These are phyloP conservation scores for Theobroma cacao DNA, from an alignment of 345 rosid species.

Conservation along the genomic window DNA sequence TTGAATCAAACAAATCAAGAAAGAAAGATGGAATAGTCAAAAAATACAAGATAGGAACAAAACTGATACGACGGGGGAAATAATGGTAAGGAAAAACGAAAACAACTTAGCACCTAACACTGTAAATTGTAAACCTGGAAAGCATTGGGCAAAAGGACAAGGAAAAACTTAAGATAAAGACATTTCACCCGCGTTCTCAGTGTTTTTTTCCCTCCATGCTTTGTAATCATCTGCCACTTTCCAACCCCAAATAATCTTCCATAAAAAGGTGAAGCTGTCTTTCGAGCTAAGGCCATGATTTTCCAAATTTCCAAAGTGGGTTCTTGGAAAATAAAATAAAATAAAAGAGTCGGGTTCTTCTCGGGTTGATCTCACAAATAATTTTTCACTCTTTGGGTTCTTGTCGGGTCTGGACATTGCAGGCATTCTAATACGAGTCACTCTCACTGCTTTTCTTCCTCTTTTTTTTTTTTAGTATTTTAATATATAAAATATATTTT, in stretches of 20 bases:
- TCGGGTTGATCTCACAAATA: no score
- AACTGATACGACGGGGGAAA: background rate
- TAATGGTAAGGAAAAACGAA: background rate
- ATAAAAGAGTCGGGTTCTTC: no score
- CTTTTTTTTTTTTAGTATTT: background rate
- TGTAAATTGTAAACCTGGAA: background rate
- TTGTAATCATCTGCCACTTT: background rate
- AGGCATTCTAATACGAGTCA: background rate
- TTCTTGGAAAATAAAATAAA: background rate
- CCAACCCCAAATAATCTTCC: background rate
- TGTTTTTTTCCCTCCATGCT: background rate
- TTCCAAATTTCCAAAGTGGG: background rate
- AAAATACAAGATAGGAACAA: background rate
- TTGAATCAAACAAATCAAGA: background rate
- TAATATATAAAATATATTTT: no score
- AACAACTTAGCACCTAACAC: background rate
- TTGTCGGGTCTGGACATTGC: background rate
- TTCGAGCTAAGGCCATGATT: background rate
- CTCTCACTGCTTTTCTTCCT: background rate
- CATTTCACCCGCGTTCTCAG: background rate
- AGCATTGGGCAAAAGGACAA: background rate
- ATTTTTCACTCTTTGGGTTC: no score
- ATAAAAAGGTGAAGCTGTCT: background rate
- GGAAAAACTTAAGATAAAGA: background rate
- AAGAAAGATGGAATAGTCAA: background rate